These are phyloP conservation scores for Durusdinium trenchii DNA, from an alignment of 73 alveolate species.

Conservation along the genomic window DNA sequence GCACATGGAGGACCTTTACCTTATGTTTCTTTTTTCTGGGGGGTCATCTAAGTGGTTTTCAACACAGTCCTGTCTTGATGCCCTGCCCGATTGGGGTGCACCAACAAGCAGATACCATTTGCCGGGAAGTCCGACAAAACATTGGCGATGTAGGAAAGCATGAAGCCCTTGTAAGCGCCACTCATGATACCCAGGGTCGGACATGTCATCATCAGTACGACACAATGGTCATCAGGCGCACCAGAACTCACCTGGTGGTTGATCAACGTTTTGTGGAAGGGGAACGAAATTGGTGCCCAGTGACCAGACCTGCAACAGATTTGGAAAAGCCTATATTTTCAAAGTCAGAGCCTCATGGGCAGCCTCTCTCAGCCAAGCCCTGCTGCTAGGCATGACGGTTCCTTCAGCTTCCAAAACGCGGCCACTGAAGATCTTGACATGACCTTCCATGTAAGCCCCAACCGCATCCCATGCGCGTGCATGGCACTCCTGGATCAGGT, in stretches of 20 bases:
- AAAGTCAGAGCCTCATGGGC: neutral
- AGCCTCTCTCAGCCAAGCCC: neutral
- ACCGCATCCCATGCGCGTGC: neutral
- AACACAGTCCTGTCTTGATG: neutral
- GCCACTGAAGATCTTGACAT: neutral
- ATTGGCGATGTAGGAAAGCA: neutral
- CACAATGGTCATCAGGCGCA: neutral
- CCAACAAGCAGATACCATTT: neutral
- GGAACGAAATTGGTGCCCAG: too few relatives aligned
- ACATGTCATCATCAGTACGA: neutral
- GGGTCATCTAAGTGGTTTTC: neutral
- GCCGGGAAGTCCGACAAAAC: neutral
- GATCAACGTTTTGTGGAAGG: too few relatives aligned
- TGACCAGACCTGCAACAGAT: too few relatives aligned
- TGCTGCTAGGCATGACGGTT: neutral
- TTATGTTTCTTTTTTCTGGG: neutral
- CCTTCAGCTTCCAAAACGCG: neutral
- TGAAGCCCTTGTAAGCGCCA: neutral
- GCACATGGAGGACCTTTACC: neutral
- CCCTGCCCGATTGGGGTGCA: neutral
- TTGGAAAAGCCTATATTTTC: too few relatives aligned
- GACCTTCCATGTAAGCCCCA: neutral
- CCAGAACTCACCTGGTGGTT: too few relatives aligned
- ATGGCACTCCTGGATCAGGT: slow-evolving; percentile 9
- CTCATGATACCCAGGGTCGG: neutral